Conservation (phyloP, 2,329 filamentous ascomycete genomes). For the Berkeleyomyces rouxiae region DNA sequence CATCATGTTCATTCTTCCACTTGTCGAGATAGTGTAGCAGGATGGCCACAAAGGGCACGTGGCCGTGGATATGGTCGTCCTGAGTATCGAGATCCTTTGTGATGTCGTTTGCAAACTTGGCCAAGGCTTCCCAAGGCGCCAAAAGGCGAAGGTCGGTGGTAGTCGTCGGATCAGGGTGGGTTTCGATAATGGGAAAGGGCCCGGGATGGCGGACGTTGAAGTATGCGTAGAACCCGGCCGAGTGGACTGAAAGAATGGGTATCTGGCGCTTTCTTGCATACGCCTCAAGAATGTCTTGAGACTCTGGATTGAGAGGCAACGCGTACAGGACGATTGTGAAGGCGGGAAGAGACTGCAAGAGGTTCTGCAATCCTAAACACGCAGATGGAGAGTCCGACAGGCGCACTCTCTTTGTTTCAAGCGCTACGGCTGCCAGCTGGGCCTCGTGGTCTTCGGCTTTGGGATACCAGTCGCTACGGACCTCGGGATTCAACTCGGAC, state of each 20-base stretch:
- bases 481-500: conserved; percentile 82
- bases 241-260: conserved; percentile 70
- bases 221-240: conserved; percentile 79
- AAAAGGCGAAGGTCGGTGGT: conserved; percentile 74
- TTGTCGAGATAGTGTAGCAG: conserved; percentile 65
- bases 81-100: conserved; percentile 53
- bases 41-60: conserved; percentile 74
- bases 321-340: conserved; percentile 42
- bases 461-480: conserved; percentile 55
- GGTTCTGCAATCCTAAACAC: conserved; percentile 22
- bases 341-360: conserved; percentile 23
- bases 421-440: neutral
- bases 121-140: conserved; percentile 70
- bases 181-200: conserved; percentile 87
- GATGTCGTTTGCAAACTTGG: conserved; percentile 47
- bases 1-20: conserved; percentile 60
- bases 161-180: conserved; percentile 75
- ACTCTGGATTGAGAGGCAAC: conserved; percentile 29
- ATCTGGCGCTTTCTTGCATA: conserved; percentile 41
- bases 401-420: conserved; percentile 9
- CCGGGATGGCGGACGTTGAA: conserved; percentile 65
- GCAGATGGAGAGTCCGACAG: conserved; percentile 9
- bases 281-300: conserved; percentile 28
- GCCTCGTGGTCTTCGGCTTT: conserved; percentile 24
- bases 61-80: conserved; percentile 69